Evolutionary conservation across 768 basidiomycete genomes (phyloP), one percentile per base, ranked within the genome.

Genomic region (Paxillus ammoniavirescens): DNA sequence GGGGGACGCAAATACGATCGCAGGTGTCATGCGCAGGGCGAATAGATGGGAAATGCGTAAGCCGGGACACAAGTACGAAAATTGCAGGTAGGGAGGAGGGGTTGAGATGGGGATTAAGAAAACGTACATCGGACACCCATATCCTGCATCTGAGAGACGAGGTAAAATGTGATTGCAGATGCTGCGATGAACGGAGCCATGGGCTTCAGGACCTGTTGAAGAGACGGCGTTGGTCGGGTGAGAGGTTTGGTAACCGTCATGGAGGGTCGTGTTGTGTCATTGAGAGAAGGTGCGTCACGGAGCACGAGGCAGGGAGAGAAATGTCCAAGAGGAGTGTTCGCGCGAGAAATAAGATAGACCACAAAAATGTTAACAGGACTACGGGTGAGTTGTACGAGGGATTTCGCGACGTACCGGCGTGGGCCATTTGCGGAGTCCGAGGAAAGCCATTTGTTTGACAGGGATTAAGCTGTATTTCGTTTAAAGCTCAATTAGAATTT

Each of bases 131-230:
- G 77, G 53, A 92, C 79, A 53, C 75, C 85, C 14, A 76, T 66
- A n/a, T 85, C 81, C 71, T 92, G 89, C 63, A 84, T 74, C 65
- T 82, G 82, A 23, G 74, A 69, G 41, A 92, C 79, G 52, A 86
- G 77, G 73, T 82, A 91, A 62, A 82, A 79, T 14, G 86, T 87
- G 55, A 91, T 64, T 14, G 69, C 63, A 7, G 81, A 80, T 31
- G 90, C 85, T 36, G 78, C 76, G 61, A 90, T 75, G 80, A 92
- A 93, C 8, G 90, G 89, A 81, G 89, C 91, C 73, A 91, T 66
- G 35, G 91, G 88, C 75, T 77, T 83, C 54, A 78, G 57, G 62
- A 93, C 72, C 90, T 93, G 63, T 50, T 42, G 8, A 31, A n/a
- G 37, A 8, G 53, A 58, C 47, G 56, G 49, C 54, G 51, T 57